Evolutionary conservation across 371 early-diverging fungal species (phyloP), one percentile per base, ranked within the genome.

Genomic region (Circinella umbellata): DNA sequence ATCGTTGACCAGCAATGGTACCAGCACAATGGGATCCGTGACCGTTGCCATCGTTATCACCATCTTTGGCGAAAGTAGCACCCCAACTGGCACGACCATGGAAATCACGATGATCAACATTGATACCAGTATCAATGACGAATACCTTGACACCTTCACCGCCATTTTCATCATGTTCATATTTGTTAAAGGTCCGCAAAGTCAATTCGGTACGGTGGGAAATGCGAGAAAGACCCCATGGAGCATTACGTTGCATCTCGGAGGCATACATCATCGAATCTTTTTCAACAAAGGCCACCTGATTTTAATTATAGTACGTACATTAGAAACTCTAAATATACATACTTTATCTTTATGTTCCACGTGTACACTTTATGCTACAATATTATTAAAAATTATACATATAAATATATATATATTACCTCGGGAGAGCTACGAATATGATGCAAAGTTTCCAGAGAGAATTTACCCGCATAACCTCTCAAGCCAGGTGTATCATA

Each of bases 1-100:
- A 94, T 17, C 85, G 87, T 69, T 88, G 87, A 68, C 96, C 95
- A 49, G 88, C 97, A 76, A 98, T 92, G 3, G 96, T 96, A 73
- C 98, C 99, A 18, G 97, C 95, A 66, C 94, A 94, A 82, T 99
- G 99, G 27, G 98, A 94, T 66, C 95, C 91, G 75, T 94, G 94
- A 36, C 94, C 94, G 73, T 93, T 91, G 35, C 87, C 90, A 76
- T 94, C 94, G 55, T 75, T 72, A 67, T 94, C 91, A 38, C 86
- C 85, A 70, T 92, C 92, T 57, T 83, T 83, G 51, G 88, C 76
- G 69, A 90, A 86, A 38, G 89, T 93, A 64, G 74, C 81, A 69
- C 93, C 95, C 93, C 92, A 94, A 36, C 62, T 49, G 46, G 96
- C 97, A 71, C 95, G 88, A 61, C 95, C 95, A 72, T 90, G 89